These are phyloP conservation scores for Bipolaris bicolor DNA, from an alignment of 2,329 filamentous ascomycete genomes.

Conservation along the genomic window DNA sequence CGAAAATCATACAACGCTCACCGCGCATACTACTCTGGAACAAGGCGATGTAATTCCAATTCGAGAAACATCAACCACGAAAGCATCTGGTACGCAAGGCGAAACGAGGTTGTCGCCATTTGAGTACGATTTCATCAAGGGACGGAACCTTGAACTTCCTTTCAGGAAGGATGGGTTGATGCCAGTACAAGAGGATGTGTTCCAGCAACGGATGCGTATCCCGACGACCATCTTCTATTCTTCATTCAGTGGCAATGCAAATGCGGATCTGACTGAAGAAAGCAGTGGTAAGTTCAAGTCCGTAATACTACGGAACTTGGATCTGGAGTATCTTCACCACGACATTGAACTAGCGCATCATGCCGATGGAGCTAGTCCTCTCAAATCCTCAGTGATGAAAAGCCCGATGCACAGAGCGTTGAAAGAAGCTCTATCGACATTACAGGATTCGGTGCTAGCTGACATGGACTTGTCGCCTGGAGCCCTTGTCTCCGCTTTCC, in stretches of 20 bases:
- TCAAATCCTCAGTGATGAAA: not conserved
- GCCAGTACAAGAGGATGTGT: not conserved
- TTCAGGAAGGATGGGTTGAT: not conserved
- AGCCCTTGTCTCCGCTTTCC: constrained; percentile 31
- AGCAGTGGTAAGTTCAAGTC: not conserved
- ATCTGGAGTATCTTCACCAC: constrained; percentile 14
- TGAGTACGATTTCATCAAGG: constrained; percentile 1
- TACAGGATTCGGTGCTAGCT: constrained; percentile 22
- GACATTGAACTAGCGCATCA: constrained; percentile 24
- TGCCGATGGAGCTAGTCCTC: not conserved
- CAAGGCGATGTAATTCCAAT: not conserved
- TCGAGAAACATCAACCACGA: not conserved
- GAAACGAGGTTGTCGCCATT: not conserved
- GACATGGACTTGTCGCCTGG: constrained; percentile 22
- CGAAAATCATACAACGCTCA: not conserved
- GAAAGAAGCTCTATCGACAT: constrained; percentile 15
- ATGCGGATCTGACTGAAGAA: not conserved
- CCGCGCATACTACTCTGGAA: not conserved
- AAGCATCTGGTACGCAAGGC: not conserved
- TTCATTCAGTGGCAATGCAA: not conserved
- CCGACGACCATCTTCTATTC: constrained; percentile 22
- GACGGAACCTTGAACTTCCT: not conserved
- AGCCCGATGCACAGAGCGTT: constrained; percentile 37
- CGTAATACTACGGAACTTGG: constrained; percentile 14
- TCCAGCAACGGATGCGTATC: constrained; percentile 27